A percentile compares a stretch with the other conserved stretches of the same genome.
Evolutionary conservation across 306 rosid genomes (phyloP).

Genomic region (Gleditsia sinensis): DNA sequence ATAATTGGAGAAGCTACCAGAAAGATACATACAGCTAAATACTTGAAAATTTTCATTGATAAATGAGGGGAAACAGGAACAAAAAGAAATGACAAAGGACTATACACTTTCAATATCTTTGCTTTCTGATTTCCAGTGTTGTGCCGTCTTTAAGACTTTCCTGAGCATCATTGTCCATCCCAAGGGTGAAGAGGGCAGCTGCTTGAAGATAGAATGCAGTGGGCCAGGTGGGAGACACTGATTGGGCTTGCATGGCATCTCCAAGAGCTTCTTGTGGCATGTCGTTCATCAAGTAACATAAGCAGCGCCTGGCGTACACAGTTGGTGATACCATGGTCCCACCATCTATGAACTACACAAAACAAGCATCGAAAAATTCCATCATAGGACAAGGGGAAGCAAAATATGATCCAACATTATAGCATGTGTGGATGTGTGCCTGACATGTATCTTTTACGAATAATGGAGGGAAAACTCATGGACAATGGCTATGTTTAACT

Average conservation of each 20-base stretch:
- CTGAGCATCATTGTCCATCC: constrained; percentile 93
- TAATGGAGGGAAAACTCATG: no score
- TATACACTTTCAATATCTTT: constrained; percentile 68
- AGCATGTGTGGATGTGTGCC: no score
- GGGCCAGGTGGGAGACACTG: constrained; percentile 81
- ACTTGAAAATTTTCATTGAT: constrained; percentile 30
- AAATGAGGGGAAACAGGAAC: constrained; percentile 28
- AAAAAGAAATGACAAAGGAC: constrained; percentile 41
- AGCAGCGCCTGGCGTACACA: constrained; percentile 82
- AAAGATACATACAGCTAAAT: constrained; percentile 45
- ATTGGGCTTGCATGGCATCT: constrained; percentile 98
- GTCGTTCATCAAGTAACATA: constrained; percentile 87
- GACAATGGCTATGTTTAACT: no score
- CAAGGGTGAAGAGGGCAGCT: constrained; percentile 86
- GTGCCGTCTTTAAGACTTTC: constrained; percentile 94
- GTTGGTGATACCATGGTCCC: constrained; percentile 97
- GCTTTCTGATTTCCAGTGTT: constrained; percentile 71
- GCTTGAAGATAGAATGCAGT: constrained; percentile 96
- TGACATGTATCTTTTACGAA: no score
- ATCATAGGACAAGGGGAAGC: not conserved
- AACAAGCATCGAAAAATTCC: constrained; percentile 17
- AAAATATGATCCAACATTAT: not conserved
- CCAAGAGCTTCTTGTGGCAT: constrained; percentile 98
- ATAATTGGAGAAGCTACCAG: constrained; percentile 27
- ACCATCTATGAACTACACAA: constrained; percentile 81